Percentiles rank a stretch among this genome's conserved stretches.
Conservation (phyloP, 192 early-diverging fungal genomes). For the Podochytrium sp. region DNA sequence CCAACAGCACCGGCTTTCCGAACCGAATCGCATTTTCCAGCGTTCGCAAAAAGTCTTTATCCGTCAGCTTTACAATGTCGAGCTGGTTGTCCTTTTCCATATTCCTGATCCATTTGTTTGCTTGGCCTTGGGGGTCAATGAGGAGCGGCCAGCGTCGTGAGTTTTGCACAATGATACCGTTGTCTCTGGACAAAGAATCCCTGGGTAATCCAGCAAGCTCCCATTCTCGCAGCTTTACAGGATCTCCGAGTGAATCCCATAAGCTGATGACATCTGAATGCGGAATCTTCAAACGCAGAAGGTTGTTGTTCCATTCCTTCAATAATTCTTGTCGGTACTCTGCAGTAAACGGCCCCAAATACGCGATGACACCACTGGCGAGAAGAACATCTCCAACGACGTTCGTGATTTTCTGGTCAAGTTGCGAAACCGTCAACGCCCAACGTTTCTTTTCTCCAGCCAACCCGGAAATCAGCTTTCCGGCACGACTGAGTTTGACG, state of each 20-base stretch:
- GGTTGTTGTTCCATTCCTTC: slow-evolving; percentile 55
- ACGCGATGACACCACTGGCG: slow-evolving; percentile 61
- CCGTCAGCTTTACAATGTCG: slow-evolving; percentile 65
- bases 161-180: slow-evolving; percentile 64
- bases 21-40: slow-evolving; percentile 67
- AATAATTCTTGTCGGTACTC: slow-evolving; percentile 53
- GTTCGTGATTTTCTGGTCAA: slow-evolving; percentile 60
- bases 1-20: slow-evolving; percentile 62
- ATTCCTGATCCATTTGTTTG: slow-evolving; percentile 69
- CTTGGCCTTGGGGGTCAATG: slow-evolving; percentile 70
- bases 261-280: slow-evolving; percentile 60
- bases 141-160: slow-evolving; percentile 66
- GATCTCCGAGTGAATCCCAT: slow-evolving; percentile 61
- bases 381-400: slow-evolving; percentile 64
- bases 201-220: slow-evolving; percentile 62
- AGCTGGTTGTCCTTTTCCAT: slow-evolving; percentile 66
- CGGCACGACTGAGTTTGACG: slow-evolving; percentile 58
- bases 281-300: slow-evolving; percentile 61
- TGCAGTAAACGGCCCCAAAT: slow-evolving; percentile 63
- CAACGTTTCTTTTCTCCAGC: slow-evolving; percentile 66
- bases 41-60: slow-evolving; percentile 62
- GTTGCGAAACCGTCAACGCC: slow-evolving; percentile 58
- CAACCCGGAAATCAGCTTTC: slow-evolving; percentile 61
- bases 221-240: slow-evolving; percentile 63
- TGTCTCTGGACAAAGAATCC: slow-evolving; percentile 60